These are phyloP conservation scores for Pichia paraexigua DNA, from an alignment of 805 yeast species.

Conservation along the genomic window DNA sequence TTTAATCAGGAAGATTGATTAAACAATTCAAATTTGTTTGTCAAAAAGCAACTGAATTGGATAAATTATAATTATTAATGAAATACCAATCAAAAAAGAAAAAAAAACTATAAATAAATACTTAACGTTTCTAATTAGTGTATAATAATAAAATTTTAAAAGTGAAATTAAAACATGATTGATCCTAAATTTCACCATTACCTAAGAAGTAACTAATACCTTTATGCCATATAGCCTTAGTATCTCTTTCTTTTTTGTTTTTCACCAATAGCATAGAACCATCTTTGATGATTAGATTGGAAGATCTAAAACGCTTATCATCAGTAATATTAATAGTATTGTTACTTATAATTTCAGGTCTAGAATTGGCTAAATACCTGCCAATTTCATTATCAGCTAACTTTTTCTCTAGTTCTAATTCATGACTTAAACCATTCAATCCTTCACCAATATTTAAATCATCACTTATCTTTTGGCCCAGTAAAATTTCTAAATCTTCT, in stretches of 20 bases:
- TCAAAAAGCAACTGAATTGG: not conserved
- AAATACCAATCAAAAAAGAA: not conserved
- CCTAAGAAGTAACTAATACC: conserved; percentile 10
- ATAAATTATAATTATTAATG: not conserved
- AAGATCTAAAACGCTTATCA: not conserved
- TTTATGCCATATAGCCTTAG: conserved; percentile 3
- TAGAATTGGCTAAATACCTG: conserved; percentile 1
- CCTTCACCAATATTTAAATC: conserved; percentile 13
- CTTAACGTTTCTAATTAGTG: not conserved
- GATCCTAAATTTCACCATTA: conserved; percentile 7
- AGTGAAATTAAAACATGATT: not conserved
- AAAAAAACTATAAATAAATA: not conserved
- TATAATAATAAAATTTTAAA: not conserved
- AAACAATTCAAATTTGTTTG: too few relatives aligned
- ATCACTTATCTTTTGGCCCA: conserved; percentile 2
- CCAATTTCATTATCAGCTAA: conserved; percentile 10
- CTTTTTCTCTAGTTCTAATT: not conserved
- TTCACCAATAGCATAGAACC: conserved; percentile 8
- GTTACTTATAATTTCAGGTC: not conserved
- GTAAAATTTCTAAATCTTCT: conserved; percentile 26
- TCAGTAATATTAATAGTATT: not conserved
- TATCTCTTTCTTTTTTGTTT: not conserved
- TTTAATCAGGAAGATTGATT: conserved; percentile 8
- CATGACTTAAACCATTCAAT: conserved; percentile 6
- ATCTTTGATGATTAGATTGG: conserved; percentile 5